Percentiles rank a stretch among this genome's conserved stretches.
phyloP scores from a whole-genome alignment of 1,284 basidiomycete species.

The Cryptococcus sp. region DNA sequence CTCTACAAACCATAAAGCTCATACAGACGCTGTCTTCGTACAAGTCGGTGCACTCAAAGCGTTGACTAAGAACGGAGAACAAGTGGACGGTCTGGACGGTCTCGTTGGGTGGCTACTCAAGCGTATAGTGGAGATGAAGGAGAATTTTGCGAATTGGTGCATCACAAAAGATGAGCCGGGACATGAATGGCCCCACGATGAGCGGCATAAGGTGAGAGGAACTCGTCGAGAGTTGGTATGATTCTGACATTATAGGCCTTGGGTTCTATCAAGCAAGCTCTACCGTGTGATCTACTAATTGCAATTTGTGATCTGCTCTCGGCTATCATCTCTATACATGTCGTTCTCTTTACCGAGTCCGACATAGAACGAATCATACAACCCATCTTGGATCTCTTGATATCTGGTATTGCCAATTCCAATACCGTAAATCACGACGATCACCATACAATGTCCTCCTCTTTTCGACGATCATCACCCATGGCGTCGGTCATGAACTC shows the following conservation, averaged over 20 bases:
- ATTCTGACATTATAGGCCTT: neutral
- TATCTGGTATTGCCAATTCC: slow-evolving; percentile 25
- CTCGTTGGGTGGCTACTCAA: slow-evolving; percentile 34
- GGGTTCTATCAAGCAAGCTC: slow-evolving; percentile 16
- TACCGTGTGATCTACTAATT: slow-evolving; percentile 20
- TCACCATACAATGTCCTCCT: neutral
- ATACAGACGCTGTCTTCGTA: slow-evolving; percentile 32
- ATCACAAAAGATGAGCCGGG: slow-evolving; percentile 8
- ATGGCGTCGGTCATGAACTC: slow-evolving; percentile 11
- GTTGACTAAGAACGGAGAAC: slow-evolving; percentile 30
- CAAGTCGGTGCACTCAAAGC: slow-evolving; percentile 36
- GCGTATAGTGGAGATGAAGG: slow-evolving; percentile 16
- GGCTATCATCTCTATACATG: slow-evolving; percentile 27
- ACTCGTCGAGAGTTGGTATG: neutral
- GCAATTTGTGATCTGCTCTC: slow-evolving; percentile 34
- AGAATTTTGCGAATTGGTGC: slow-evolving; percentile 35
- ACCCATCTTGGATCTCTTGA: slow-evolving; percentile 33
- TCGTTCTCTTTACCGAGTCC: slow-evolving; percentile 34
- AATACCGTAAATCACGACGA: neutral
- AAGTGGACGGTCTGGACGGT: slow-evolving; percentile 30
- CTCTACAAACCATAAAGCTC: slow-evolving; percentile 2
- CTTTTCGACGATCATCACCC: slow-evolving; percentile 4
- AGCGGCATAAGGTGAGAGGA: slow-evolving; percentile 3
- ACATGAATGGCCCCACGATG: neutral
- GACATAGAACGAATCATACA: slow-evolving; percentile 34